Evolutionary conservation across 371 early-diverging fungal species (phyloP).

Genomic region (Chytridiales sp.): DNA sequence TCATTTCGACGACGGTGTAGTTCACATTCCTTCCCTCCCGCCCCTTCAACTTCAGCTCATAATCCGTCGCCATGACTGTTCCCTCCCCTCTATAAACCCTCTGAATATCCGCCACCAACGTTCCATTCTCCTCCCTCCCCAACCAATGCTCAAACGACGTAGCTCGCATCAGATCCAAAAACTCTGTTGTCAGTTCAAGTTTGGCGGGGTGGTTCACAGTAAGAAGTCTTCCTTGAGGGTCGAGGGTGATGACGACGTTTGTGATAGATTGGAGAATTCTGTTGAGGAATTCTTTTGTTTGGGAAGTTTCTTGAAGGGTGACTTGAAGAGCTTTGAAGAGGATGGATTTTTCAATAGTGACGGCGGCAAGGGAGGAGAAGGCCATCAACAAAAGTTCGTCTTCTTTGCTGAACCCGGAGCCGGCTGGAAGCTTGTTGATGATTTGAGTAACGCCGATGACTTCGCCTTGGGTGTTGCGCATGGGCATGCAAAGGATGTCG

Average conservation of each 20-base stretch:
- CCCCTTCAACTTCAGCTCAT: slow-evolving; percentile 23
- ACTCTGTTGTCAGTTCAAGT: slow-evolving; percentile 17
- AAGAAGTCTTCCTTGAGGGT: slow-evolving; percentile 35
- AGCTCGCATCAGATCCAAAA: slow-evolving; percentile 23
- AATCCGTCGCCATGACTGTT: slow-evolving; percentile 24
- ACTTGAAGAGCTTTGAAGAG: slow-evolving; percentile 42
- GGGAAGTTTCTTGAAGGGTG: slow-evolving; percentile 24
- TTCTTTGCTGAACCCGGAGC: slow-evolving; percentile 36
- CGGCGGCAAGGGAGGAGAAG: slow-evolving; percentile 48
- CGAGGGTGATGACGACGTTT: slow-evolving; percentile 33
- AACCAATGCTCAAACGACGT: slow-evolving; percentile 49
- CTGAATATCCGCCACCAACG: slow-evolving; percentile 41
- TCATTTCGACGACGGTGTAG: slow-evolving; percentile 32
- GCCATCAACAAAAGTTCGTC: slow-evolving; percentile 44
- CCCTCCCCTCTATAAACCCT: slow-evolving; percentile 27
- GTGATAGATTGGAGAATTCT: slow-evolving; percentile 24
- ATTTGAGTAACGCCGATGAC: slow-evolving; percentile 55
- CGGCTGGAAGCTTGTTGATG: slow-evolving; percentile 52
- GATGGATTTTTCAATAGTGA: slow-evolving; percentile 48
- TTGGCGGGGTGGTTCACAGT: slow-evolving; percentile 37
- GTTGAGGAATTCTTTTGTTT: slow-evolving; percentile 19
- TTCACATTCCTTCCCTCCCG: slow-evolving; percentile 17
- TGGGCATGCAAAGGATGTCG: slow-evolving; percentile 56
- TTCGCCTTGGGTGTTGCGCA: slow-evolving; percentile 37
- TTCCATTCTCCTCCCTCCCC: slow-evolving; percentile 26